Evolutionary conservation across 345 rosid genomes (phyloP), one percentile per base, ranked within the genome.

Genomic region (Corymbia maculata): DNA sequence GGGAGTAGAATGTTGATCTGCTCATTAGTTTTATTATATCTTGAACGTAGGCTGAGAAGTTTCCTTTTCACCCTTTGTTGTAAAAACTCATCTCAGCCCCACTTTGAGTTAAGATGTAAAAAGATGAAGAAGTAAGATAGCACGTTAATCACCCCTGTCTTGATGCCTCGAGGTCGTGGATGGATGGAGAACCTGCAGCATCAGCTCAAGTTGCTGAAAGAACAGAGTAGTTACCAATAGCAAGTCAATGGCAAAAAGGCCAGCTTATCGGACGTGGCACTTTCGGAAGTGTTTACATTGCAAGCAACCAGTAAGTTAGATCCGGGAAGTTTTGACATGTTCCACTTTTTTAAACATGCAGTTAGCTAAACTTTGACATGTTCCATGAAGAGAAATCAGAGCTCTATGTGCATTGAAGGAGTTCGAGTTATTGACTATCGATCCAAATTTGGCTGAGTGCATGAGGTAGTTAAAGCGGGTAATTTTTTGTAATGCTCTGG

Each of bases 221-320:
- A 50, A 80, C 51, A 80, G 51, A 45, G 13, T 21, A 45, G 45
- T 45, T 80, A 28, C 22, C 50, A 32, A 28, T 80, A 80, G 50
- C 45, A 44, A 50, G 85, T 80, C 51, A 89, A 85, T 96, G 98
- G 98, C 94, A 94, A 89, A 94, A 93, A 91, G 96, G 98, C 88
- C 91, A 92, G 52, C 92, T 93, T 45, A 87, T 96, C 52, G 98
- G 97, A 64, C 91, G 92, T 92, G 98, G 98, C 70, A 94, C 94
- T 28, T 96, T 94, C 86, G 94, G 96, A 91, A 92, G 94, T 85
- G 98, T 96, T 10, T 96, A 94, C 91, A 90, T 94, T 91, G 97
- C 95, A 87, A 94, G 94, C 90, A 96, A 95, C 93, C 94, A 95
- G 98, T 96, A 85, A 84, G 22, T 47, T 47, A 47, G 51, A 13